Evolutionary conservation across 208 protist species (phyloP), one percentile per base, ranked within the genome.

Genomic region (Tritrichomonas foetus): DNA sequence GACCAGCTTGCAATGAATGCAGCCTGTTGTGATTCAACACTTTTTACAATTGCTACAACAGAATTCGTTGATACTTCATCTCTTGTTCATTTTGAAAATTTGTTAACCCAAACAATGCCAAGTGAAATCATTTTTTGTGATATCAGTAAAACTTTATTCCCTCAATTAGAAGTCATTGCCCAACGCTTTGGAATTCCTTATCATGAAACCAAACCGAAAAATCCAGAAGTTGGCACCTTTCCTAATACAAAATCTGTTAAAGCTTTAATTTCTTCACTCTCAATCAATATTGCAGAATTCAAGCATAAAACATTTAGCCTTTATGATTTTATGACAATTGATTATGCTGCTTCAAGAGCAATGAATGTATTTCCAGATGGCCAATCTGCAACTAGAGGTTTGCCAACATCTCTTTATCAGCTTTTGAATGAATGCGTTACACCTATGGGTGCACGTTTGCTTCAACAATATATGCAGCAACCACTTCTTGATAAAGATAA

Each of bases 81-180:
- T 39, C 57, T 89, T 22, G 25, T 20, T 36, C 47, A 89, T 57
- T 89, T 57, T 57, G 78, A 89, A 89, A 89, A 16, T 61, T 89
- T 89, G 41, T 57, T 89, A 14, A 89, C 41, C 8, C 78, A 89
- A 89, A 89, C 78, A 57, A 89, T 89, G 78, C 78, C 78, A 39
- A 89, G 78, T 57, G 78, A 89, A 89, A 47, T 89, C 1, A 22
- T 89, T 20, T 53, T 89, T 89, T 44, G 16, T 39, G 41, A 20
- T 53, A 57, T 89, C 57, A 20, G n/a, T 11, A 27, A 53, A 33
- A 2, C 20, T 2, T 41, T 13, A 14, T 41, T 53, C 8, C 53
- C 25, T 13, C 53, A 53, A 5, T 20, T 89, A 39, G 33, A 53
- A n/a, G 47, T 41, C 9, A 89, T 89, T 49, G 57, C 27, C 39